Evolutionary conservation across 2,329 filamentous ascomycete species (phyloP), one percentile per base, ranked within the genome.

Genomic region (Aspergillus chevalieri): DNA sequence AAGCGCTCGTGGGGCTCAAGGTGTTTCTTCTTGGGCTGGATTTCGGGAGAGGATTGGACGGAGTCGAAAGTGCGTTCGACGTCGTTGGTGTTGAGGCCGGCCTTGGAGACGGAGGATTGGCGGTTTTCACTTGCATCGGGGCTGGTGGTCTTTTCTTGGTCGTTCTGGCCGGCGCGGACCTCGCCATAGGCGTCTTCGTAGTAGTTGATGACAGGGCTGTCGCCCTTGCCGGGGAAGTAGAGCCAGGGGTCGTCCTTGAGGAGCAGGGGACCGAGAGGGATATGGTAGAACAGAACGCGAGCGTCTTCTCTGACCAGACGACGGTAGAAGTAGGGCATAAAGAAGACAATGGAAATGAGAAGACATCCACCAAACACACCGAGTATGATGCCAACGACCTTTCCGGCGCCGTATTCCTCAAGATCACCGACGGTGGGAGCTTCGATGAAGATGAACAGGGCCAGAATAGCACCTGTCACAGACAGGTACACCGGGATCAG

Each of bases 401-500:
- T 63, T 17, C 60, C 61, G 22, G 51, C 58, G 12, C 61, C 60
- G 33, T 63, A 62, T 12, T 54, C 55, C 12, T 62, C 60, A 15
- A 62, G 49, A 0, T 56, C 58, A 9, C 59, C 57, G 0, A 55
- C 59, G 5, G 53, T 59, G 1, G 61, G 60, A 4, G 58, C 59
- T 50, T 63, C 59, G 51, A 78, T 66, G 43, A 85, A 74, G 49
- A 87, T 79, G 52, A 86, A 78, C 62, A 87, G 68, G 4, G 76
- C 74, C 41, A 78, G 72, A 46, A 79, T 53, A n/a, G 68, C 74
- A 41, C 68, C 74, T 0, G 77, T 78, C 44, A 73, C 55, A 44
- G 75, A 70, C 46, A 78, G 72, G 60, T 77, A 80, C 60, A 73
- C 64, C 3, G 77, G 74, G 30, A 76, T 73, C 33, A 75, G 63